Base-by-base conservation (phyloP, 2,329 filamentous ascomycete genomes). In the Myriosclerotinia curreyana region DNA sequence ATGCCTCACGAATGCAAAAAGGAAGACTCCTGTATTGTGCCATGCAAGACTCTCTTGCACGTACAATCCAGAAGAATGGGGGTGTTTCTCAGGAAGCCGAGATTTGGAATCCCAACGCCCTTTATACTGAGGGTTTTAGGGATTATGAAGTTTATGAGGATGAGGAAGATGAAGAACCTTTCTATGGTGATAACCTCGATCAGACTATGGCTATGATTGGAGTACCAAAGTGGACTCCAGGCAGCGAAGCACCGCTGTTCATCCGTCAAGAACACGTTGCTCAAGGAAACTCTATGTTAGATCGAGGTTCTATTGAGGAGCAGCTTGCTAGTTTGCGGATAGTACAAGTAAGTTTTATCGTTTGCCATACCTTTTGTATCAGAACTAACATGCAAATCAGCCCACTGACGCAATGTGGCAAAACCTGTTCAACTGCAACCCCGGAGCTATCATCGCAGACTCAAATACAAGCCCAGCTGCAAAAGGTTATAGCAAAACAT, bases 71-170 rank as follows among this genome's bases (percentile, higher is more conserved):
- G 17, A 52, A 52, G 31, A 52, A 52, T 36, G 50, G 50, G 11
- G 50, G 50, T 14, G 31, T 36, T 11, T 52, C 50, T 52, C 50
- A 52, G n/a, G 50, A 52, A 12, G 50, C 50, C 14, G 20, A n/a
- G 17, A 52, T 52, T 20, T 14, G 14, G 11, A 12, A 52, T 52
- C 50, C 50, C 11, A 20, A 2, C n/a, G n/a, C 34, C 20, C 50
- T 52, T 14, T 36, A 52, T 20, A 14, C 50, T 36, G 50, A 52
- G 11, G 50, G 50, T n/a, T 36, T n/a, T 36, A 52, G 50, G 5
- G 34, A 17, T 52, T 52, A 36, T 22, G 20, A 20, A 12, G 1
- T 9, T n/a, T 1, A 31, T 31, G 28, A 31, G 28, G 28, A 5
- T 31, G 28, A 31, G 28, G 28, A 36, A 11, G 0, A 36, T 11